Conservation (phyloP, 176 grass and related monocot species). For the Eragrostis nindensis region DNA sequence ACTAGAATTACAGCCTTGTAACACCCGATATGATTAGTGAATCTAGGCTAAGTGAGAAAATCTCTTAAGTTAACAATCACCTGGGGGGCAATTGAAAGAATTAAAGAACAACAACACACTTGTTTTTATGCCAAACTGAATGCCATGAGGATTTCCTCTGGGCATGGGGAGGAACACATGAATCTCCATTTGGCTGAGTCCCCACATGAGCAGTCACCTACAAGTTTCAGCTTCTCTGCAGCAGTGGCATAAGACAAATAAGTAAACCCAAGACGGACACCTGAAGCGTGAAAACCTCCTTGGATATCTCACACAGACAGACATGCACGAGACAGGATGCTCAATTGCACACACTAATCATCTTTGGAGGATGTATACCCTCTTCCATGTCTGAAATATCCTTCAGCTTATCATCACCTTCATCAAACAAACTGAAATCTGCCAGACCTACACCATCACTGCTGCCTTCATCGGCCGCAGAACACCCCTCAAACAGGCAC, state of each 20-base stretch:
- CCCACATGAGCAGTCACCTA: slow-evolving; percentile 22
- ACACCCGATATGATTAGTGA: slow-evolving; percentile 23
- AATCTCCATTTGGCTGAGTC: background rate
- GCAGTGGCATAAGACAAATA: slow-evolving; percentile 3
- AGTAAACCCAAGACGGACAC: slow-evolving; percentile 27
- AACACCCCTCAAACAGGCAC: slow-evolving; percentile 47
- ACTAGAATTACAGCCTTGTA: background rate
- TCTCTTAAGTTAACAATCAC: slow-evolving; percentile 30
- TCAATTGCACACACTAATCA: slow-evolving; percentile 62
- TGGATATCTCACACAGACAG: too few relatives aligned
- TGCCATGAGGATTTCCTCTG: slow-evolving; percentile 20
- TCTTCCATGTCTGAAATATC: slow-evolving; percentile 30
- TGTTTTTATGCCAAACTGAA: slow-evolving; percentile 29
- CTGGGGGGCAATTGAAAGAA: slow-evolving; percentile 26
- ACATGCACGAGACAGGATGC: background rate
- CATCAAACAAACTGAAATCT: slow-evolving; percentile 41
- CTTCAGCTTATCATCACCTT: slow-evolving; percentile 26
- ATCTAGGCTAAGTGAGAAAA: slow-evolving; percentile 31
- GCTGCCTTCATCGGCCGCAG: slow-evolving; percentile 28
- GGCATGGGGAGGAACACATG: background rate
- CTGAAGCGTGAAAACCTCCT: slow-evolving; percentile 48
- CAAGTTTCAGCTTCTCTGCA: slow-evolving; percentile 35
- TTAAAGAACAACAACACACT: slow-evolving; percentile 19
- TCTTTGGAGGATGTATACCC: slow-evolving; percentile 38
- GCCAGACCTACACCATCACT: slow-evolving; percentile 16